Conservation (phyloP, 2,329 filamentous ascomycete species). For the Aspergillus transmontanensis region DNA sequence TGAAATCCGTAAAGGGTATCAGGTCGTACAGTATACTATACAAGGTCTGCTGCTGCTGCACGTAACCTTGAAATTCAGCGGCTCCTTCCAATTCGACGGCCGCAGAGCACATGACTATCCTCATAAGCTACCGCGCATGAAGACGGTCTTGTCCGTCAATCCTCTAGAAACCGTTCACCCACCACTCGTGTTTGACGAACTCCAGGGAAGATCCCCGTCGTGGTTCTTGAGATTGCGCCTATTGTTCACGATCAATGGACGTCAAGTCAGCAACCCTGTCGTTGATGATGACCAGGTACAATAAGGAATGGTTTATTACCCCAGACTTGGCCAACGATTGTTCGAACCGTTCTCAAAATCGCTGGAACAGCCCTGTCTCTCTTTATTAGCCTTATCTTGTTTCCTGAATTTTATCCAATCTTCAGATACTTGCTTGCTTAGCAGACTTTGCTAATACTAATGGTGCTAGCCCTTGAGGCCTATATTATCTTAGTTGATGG, state of each 20-base stretch:
- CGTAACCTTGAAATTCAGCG: constrained; percentile 3
- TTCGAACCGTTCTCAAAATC: background rate
- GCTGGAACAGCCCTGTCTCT: background rate
- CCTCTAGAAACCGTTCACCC: background rate
- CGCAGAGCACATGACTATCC: background rate
- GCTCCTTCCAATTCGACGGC: background rate
- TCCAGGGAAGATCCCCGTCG: background rate
- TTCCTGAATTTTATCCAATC: too few species aligned
- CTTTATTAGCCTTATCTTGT: background rate
- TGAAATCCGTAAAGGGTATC: too few species aligned
- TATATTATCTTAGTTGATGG: background rate
- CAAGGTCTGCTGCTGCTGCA: background rate
- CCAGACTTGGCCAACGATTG: background rate
- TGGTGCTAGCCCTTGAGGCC: background rate
- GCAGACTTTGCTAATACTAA: background rate
- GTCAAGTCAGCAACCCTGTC: background rate
- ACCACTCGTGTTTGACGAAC: background rate
- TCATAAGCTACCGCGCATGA: background rate
- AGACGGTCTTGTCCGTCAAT: background rate
- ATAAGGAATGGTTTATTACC: background rate
- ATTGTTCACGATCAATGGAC: background rate
- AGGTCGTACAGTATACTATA: background rate
- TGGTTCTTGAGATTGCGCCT: background rate
- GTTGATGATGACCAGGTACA: background rate
- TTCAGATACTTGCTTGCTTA: background rate